phyloP scores from a whole-genome alignment of 306 rosid genomes.

The Cicer pinnatifidum region DNA sequence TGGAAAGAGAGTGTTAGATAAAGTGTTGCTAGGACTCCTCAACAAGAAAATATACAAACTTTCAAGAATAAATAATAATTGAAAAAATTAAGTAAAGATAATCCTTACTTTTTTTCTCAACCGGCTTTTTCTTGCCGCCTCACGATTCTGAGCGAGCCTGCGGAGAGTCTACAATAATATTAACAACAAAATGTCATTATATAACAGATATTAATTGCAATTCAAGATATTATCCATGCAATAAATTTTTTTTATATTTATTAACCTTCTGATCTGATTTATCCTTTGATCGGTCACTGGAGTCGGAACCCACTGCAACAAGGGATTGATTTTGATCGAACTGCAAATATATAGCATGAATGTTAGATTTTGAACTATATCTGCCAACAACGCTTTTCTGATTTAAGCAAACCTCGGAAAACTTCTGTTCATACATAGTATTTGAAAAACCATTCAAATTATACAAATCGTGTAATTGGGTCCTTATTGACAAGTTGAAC shows the following conservation, averaged over 20 bases:
- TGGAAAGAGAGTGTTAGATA: too few relatives aligned
- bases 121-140: slow-evolving; percentile 98
- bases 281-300: slow-evolving; percentile 93
- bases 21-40: too few relatives aligned
- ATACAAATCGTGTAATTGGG: slow-evolving; percentile 12
- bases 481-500: background rate
- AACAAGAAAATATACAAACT: slow-evolving; percentile 13
- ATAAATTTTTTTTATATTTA: slow-evolving; percentile 28
- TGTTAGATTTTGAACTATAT: slow-evolving; percentile 41
- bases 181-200: slow-evolving; percentile 39
- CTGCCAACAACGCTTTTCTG: slow-evolving; percentile 16
- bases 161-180: slow-evolving; percentile 77
- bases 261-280: slow-evolving; percentile 92
- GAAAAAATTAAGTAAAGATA: slow-evolving; percentile 7
- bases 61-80: background rate
- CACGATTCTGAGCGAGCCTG: slow-evolving; percentile 97
- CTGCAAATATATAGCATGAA: slow-evolving; percentile 54
- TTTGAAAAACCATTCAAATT: slow-evolving; percentile 22
- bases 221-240: slow-evolving; percentile 20
- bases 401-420: slow-evolving; percentile 12
- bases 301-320: slow-evolving; percentile 69
- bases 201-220: slow-evolving; percentile 27
- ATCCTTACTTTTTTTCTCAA: slow-evolving; percentile 82
- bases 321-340: slow-evolving; percentile 66
- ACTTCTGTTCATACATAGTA: background rate